Evolutionary conservation across 2,329 filamentous ascomycete species (phyloP), one percentile per base, ranked within the genome.

Genomic region (Lasiodiplodia sp.): DNA sequence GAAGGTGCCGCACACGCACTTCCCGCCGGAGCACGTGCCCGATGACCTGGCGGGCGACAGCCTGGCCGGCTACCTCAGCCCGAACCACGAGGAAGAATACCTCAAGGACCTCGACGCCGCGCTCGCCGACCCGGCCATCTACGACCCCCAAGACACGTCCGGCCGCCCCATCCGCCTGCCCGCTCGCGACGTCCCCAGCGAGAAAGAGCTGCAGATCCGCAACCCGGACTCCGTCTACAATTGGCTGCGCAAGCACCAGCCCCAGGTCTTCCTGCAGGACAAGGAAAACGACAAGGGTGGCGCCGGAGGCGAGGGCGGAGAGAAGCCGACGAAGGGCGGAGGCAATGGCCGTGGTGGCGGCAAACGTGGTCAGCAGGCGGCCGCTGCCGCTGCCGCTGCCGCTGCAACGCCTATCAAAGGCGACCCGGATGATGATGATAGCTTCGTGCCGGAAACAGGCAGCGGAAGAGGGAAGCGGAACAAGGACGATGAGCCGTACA

Each of bases 211-310:
- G 53, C 85, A 89, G 67, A 80, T 93, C 28, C 87, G 87, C 64
- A 98, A 98, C 78, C 94, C 94, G 0, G 92, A 93, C 52, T 96
- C 92, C 69, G 94, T 97, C 3, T 96, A 97, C 82, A 97, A 96
- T 79, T 99, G 96, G 96, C 87, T 99, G 14, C 88, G 93, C 71
- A 90, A 93, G 76, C 87, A 97, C 79, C 90, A 93, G 69, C 92
- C 94, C 3, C 90, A 95, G 78, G 90, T 94, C 60, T 94, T 97
- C 82, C 82, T 96, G 23, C 91, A 97, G 78, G 92, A 94, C 74
- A 88, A 89, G 72, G 83, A 82, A 66, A 79, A 77, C 65, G 64
- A 80, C 79, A 68, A 44, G 75, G 28, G 4, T 6, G 28, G 28
- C 5, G 28, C 4, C 6, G 28, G 28, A 28, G 56, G 76, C 78